Evolutionary conservation across 495 filamentous ascomycete species (phyloP).

Genomic region (Penicillium odoratum): DNA sequence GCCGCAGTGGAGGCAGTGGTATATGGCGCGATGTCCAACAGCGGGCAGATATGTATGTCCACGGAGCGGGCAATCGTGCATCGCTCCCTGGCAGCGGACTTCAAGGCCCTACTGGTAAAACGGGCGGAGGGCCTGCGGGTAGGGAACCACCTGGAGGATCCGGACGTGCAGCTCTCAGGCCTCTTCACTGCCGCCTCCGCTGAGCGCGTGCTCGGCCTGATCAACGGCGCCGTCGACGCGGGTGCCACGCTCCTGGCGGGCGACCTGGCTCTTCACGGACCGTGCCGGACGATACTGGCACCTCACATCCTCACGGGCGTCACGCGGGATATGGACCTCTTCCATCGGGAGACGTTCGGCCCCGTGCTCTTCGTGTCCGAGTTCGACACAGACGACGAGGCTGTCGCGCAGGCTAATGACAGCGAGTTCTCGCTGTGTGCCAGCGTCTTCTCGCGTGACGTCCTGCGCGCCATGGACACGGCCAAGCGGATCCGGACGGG

Average conservation of each 20-base stretch:
- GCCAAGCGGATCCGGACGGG: slow-evolving; percentile 29
- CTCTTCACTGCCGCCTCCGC: slow-evolving; percentile 2
- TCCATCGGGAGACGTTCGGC: slow-evolving; percentile 34
- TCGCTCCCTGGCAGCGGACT: slow-evolving; percentile 27
- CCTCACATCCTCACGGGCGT: slow-evolving; percentile 32
- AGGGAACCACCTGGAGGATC: slow-evolving; percentile 3
- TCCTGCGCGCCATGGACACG: slow-evolving; percentile 31
- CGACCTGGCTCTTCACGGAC: slow-evolving; percentile 23
- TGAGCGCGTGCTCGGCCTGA: not conserved
- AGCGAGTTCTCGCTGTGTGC: slow-evolving; percentile 34
- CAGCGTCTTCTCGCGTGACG: slow-evolving; percentile 31
- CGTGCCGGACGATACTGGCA: slow-evolving; percentile 4
- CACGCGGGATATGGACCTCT: slow-evolving; percentile 29
- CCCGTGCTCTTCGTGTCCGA: slow-evolving; percentile 29
- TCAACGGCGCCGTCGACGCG: not conserved
- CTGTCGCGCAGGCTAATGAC: slow-evolving; percentile 32
- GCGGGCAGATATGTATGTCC: slow-evolving; percentile 80
- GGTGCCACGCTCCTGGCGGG: slow-evolving; percentile 33
- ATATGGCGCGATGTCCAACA: slow-evolving; percentile 21
- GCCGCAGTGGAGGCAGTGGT: slow-evolving; percentile 37
- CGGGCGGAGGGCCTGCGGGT: not conserved
- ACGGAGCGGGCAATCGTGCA: slow-evolving; percentile 73
- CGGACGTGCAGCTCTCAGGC: not conserved
- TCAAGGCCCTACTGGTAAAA: slow-evolving; percentile 28
- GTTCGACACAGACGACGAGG: slow-evolving; percentile 33